Conservation (phyloP, 108 stramenopile species). For the Nitzschia sp. region DNA sequence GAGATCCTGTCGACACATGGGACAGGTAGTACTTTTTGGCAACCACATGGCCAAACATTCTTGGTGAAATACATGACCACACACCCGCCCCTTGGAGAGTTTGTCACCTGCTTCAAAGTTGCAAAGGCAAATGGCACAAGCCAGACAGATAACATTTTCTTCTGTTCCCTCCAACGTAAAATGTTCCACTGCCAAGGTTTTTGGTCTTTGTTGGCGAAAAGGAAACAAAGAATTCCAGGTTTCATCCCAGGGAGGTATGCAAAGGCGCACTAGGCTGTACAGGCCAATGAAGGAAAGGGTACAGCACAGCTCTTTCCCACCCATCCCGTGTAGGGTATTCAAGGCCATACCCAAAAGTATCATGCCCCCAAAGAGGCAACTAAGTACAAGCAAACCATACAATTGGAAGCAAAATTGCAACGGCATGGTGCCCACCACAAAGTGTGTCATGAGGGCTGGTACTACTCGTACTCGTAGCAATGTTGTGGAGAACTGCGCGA, state of each 20-base stretch:
- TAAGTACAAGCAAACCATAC: constrained; percentile 15
- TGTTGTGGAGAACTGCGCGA: too few species aligned
- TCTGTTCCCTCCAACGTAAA: constrained; percentile 10
- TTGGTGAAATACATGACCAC: constrained; percentile 26
- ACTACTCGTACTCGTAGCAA: too few species aligned
- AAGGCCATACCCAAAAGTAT: constrained; percentile 17
- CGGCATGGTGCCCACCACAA: constrained; percentile 2
- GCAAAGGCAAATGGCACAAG: constrained; percentile 31
- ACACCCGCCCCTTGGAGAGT: constrained; percentile 12
- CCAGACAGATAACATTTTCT: background rate
- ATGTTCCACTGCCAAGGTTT: constrained; percentile 12
- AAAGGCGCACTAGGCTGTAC: constrained; percentile 12
- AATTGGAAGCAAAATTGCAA: constrained; percentile 31
- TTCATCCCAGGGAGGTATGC: constrained; percentile 20
- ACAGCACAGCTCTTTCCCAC: constrained; percentile 22
- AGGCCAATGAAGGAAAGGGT: constrained; percentile 9
- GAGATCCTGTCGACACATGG: constrained; percentile 32
- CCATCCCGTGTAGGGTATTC: constrained; percentile 18
- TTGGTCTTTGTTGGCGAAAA: background rate
- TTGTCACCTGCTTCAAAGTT: constrained; percentile 16
- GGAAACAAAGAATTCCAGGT: constrained; percentile 5
- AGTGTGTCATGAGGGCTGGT: constrained; percentile 4
- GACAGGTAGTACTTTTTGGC: constrained; percentile 26
- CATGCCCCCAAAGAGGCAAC: constrained; percentile 17
- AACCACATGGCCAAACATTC: constrained; percentile 31